A percentile compares a stretch with the other conserved stretches of the same genome.
Evolutionary conservation across 305 asterid genomes (phyloP).

Genomic region (Fraxinus latifolia): DNA sequence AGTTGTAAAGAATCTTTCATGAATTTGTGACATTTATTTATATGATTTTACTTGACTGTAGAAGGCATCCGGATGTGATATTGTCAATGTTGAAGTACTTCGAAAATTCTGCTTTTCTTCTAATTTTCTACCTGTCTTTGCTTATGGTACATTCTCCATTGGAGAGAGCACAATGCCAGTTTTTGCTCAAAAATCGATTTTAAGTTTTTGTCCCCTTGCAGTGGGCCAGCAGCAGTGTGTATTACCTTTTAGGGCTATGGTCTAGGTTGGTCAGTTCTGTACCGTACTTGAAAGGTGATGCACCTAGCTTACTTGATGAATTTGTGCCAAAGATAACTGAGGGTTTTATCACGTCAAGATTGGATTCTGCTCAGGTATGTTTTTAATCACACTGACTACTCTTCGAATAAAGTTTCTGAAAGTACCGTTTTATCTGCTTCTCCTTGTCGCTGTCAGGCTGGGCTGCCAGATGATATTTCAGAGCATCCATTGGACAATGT

Average conservation of each 20-base stretch:
- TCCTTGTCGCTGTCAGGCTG: conserved; percentile 50
- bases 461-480: conserved; percentile 66
- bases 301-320: conserved; percentile 94
- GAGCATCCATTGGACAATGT: conserved; percentile 95
- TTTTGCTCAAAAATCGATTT: conserved; percentile 14
- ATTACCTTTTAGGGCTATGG: conserved; percentile 97
- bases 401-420: conserved; percentile 4
- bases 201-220: conserved; percentile 34
- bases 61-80: background rate
- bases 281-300: conserved; percentile 90
- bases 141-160: background rate
- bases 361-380: conserved; percentile 89
- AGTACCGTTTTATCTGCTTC: conserved; percentile 12
- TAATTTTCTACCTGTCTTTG: background rate
- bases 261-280: conserved; percentile 96
- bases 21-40: conserved; percentile 17
- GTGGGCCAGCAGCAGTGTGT: conserved; percentile 99
- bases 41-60: conserved; percentile 11
- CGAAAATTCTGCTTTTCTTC: background rate
- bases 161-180: background rate
- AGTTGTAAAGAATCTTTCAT: conserved; percentile 19
- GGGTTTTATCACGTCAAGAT: conserved; percentile 90
- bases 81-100: background rate
- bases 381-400: background rate
- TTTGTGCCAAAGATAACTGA: conserved; percentile 92